Evolutionary conservation across 208 protist species (phyloP), one percentile per base, ranked within the genome.

Genomic region (Trypanosoma avium): DNA sequence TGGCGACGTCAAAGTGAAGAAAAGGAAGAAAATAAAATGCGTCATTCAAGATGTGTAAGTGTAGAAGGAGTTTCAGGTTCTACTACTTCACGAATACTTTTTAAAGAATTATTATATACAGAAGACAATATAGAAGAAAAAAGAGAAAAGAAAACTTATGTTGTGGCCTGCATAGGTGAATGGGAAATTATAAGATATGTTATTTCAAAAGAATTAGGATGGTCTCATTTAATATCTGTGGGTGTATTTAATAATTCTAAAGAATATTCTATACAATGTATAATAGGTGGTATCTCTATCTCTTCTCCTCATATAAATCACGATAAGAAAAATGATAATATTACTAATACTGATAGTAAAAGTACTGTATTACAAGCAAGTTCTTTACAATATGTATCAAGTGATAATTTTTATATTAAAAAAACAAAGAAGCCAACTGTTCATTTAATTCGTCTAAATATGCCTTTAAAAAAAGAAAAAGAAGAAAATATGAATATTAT

Each of bases 211-310:
- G 13, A 22, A 10, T 46, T 29, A 27, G 32, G 27, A 8, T 74
- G 56, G 60, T 52, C 49, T 8, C 24, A 45, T 43, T 46, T 81
- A 22, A 70, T 50, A 15, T 70, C 60, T 19, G 45, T 81, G 6
- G 19, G 69, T 2, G 33, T 81, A 5, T 27, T 58, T 17, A 81
- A 81, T 33, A 45, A 33, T 0, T 75, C 66, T 33, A 10, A 26
- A 30, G 48, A 50, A 33, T 33, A 62, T 12, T 59, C 73, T 22
- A 29, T 85, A 21, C 22, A 8, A 10, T 77, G 79, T 56, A 70
- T 62, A 33, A 27, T 89, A 6, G 82, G 82, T 22, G 82, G 67
- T 12, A 24, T 89, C 13, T 72, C 60, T 10, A 17, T 81, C 21
- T 27, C 54, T 45, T 3, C 27, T 15, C 49, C 43, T 15, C 32